Base-by-base conservation (phyloP, 2,329 filamentous ascomycete genomes). In the Xylariaceae sp. region DNA sequence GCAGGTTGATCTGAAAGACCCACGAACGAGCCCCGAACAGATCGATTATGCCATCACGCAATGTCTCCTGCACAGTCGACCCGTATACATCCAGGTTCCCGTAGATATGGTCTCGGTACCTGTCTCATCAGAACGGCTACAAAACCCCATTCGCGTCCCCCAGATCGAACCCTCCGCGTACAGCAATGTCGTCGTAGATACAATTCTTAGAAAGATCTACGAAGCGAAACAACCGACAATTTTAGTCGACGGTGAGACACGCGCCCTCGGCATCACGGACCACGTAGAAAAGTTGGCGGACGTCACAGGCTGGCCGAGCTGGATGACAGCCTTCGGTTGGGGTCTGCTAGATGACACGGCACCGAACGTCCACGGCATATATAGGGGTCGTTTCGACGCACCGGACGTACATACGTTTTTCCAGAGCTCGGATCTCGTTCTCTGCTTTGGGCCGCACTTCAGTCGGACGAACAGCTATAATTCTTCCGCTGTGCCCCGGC, bases 1-100 rank as follows among this genome's bases (percentile, higher is more conserved):
- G 0, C 79, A 82, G 62, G 73, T 74, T n/a, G 77, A 66, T 51
- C 67, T 84, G 1, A 74, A 68, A 50, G 77, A 83, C 60, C 70
- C 77, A 1, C 63, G 70, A 2, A 76, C 75, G 1, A 76, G 77
- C 11, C 74, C 82, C 0, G 73, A 76, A 30, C 74, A 80, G 58
- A 81, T 86, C 30, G 82, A 85, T 64, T 68, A 74, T 51, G 74
- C 78, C 3, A 69, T 86, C 37, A 71, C 73, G 57, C 75, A 81
- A 58, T 82, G 80, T 51, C 69, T 84, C 39, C 64, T 79, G 51
- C 77, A 82, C 44, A 82, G 79, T 58, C 74, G 80, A 2, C 83
- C 83, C 0, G 83, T 82, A 0, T 85, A 83, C 60, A 77, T 85
- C 17, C 78, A 82, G 62, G 65, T 86, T 3, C 83, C 82, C 0